Evolutionary conservation across 441 rosid genomes (phyloP).

Genomic region (Aquilaria agallochum): DNA sequence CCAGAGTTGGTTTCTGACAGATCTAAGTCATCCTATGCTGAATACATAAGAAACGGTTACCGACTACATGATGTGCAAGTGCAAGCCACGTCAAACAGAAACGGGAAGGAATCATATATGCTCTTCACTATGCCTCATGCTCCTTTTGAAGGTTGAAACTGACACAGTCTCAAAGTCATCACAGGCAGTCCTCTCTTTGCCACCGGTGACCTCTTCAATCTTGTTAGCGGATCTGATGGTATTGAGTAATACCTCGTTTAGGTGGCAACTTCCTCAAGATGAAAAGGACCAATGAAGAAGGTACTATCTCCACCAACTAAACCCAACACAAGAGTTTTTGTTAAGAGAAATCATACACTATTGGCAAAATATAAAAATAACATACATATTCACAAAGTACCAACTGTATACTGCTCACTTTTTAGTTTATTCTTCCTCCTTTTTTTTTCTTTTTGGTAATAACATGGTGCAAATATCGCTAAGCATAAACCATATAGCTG

Average conservation of each 20-base stretch:
- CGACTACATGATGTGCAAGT: too few species aligned
- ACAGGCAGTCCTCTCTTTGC: constrained; percentile 11
- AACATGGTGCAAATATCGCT: too few species aligned
- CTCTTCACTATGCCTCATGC: constrained; percentile 4
- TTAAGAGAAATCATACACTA: too few species aligned
- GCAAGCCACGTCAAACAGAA: constrained; percentile 7
- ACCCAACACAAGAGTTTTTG: constrained; percentile 7
- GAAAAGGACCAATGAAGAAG: constrained; percentile 81
- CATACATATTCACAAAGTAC: too few species aligned
- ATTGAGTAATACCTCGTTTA: constrained; percentile 76
- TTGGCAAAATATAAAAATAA: too few species aligned
- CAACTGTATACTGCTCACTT: too few species aligned
- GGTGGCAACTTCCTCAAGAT: constrained; percentile 89
- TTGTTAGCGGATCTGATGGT: constrained; percentile 67
- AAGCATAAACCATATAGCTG: too few species aligned
- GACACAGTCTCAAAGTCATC: constrained; percentile 4
- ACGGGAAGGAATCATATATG: constrained; percentile 1
- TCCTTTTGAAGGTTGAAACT: constrained; percentile 4
- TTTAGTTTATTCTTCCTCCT: too few species aligned
- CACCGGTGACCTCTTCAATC: background rate
- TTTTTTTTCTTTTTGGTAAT: too few species aligned
- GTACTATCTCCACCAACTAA: constrained; percentile 88
- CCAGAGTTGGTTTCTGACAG: background rate
- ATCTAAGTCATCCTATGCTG: too few species aligned
- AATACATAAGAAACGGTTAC: too few species aligned